These are phyloP conservation scores for Naegleria fowleri DNA, from an alignment of 208 protist species.

Conservation along the genomic window DNA sequence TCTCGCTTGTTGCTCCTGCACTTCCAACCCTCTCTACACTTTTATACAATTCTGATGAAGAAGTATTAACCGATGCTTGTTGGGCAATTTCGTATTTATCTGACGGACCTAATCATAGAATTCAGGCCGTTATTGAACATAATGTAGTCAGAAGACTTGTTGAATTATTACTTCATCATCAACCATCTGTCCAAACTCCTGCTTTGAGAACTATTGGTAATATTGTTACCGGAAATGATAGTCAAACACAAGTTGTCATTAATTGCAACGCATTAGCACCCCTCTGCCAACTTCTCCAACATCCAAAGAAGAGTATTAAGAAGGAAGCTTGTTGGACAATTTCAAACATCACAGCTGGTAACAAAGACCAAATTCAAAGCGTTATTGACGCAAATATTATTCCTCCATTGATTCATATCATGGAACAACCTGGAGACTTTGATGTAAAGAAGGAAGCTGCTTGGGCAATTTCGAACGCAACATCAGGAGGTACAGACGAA, in stretches of 20 bases:
- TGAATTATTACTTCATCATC: slow-evolving; percentile 73
- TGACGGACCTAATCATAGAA: slow-evolving; percentile 86
- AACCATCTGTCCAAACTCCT: slow-evolving; percentile 74
- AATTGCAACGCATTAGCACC: slow-evolving; percentile 70
- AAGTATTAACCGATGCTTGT: slow-evolving; percentile 88
- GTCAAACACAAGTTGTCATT: slow-evolving; percentile 90
- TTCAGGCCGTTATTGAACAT: slow-evolving; percentile 84
- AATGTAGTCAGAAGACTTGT: slow-evolving; percentile 77
- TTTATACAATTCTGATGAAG: slow-evolving; percentile 77
- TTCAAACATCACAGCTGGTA: slow-evolving; percentile 97
- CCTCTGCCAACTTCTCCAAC: slow-evolving; percentile 68
- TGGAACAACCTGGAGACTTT: slow-evolving; percentile 68
- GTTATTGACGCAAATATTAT: slow-evolving; percentile 81
- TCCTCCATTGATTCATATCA: slow-evolving; percentile 72
- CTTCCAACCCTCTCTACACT: slow-evolving; percentile 78
- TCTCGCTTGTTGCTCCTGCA: slow-evolving; percentile 61
- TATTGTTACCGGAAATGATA: slow-evolving; percentile 94
- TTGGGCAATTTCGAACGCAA: slow-evolving; percentile 94
- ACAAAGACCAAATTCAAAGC: slow-evolving; percentile 76
- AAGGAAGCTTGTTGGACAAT: slow-evolving; percentile 98
- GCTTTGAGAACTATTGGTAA: slow-evolving; percentile 94
- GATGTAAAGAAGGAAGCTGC: slow-evolving; percentile 95
- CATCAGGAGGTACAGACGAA: slow-evolving; percentile 71
- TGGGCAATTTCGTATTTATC: slow-evolving; percentile 95
- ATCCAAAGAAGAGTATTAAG: slow-evolving; percentile 73